These are phyloP conservation scores for Lentinula novae-zelandiae DNA, from an alignment of 1,284 basidiomycete species.

Conservation along the genomic window DNA sequence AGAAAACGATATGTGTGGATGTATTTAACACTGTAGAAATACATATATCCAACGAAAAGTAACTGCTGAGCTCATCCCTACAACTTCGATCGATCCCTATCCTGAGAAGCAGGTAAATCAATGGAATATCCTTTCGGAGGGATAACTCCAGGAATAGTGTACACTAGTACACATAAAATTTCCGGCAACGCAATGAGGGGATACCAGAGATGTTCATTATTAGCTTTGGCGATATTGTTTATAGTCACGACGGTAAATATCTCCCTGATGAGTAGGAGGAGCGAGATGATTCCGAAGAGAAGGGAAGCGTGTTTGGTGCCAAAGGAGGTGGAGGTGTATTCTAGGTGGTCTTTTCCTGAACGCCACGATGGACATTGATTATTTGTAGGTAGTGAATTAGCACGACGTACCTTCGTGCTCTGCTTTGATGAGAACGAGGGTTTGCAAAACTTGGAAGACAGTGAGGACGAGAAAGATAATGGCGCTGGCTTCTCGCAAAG, in stretches of 20 bases:
- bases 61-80: no score
- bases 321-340: neutral
- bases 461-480: conserved; percentile 18
- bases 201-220: conserved; percentile 1
- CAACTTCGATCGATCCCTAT: no score
- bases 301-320: neutral
- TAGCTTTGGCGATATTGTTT: neutral
- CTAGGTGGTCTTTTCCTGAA: neutral
- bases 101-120: no score
- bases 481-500: conserved; percentile 11
- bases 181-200: conserved; percentile 1
- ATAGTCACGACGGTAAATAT: neutral
- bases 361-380: neutral
- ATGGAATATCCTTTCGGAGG: no score
- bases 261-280: neutral
- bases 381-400: neutral
- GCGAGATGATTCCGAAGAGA: neutral
- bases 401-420: neutral
- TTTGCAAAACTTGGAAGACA: neutral
- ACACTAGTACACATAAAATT: neutral
- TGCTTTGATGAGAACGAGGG: neutral
- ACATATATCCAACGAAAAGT: no score
- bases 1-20: no score
- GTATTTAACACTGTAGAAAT: no score
- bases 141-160: no score